Evolutionary conservation across 305 asterid species (phyloP), one percentile per base, ranked within the genome.

Genomic region (Fraxinus greggii): DNA sequence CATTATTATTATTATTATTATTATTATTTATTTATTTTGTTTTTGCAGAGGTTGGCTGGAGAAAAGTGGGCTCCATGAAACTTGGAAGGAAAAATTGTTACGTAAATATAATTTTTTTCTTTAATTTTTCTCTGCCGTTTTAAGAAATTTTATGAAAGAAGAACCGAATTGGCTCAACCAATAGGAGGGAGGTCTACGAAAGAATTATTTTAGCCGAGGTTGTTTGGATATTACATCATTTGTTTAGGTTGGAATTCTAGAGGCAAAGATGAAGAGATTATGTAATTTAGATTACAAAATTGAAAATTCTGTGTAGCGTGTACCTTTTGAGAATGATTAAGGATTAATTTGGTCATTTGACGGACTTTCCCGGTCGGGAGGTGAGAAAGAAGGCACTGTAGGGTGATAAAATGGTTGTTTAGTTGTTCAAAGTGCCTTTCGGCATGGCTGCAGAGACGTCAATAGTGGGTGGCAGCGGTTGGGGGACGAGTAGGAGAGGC

Each of bases 41-140:
- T 82, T 83, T 76, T 82, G 89, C 90, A 86, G 88, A 83, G 85
- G 79, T 33, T 48, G 82, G 83, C 19, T 54, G 87, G 33, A 61
- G 51, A 59, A 81, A 86, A 51, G 76, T 80, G 81, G 42, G 84
- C 81, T 86, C 87, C 89, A 82, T 87, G 80, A 85, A 85, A 78
- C 56, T 78, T 81, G 89, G 88, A 70, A 54, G 28, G 56, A 84
- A 36, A 77, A 80, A 51, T 17, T 10, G 76, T 72, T 15, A 28
- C 38, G 75, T 29, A 69, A 15, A 31, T 29, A 69, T 28, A 23
- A 61, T 0, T 5, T 59, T 59, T 56, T 59, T 56, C 31, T 8
- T 61, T 23, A 61, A 9, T 23, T 61, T 7, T 23, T 23, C 70
- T 61, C 72, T 7, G 6, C 3, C 0, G 15, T 61, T 61, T 61